A percentile compares a stretch with the other conserved stretches of the same genome.
phyloP scores from a whole-genome alignment of 1,139 yeast genomes.

The Yamadazyma membranifaciens region DNA sequence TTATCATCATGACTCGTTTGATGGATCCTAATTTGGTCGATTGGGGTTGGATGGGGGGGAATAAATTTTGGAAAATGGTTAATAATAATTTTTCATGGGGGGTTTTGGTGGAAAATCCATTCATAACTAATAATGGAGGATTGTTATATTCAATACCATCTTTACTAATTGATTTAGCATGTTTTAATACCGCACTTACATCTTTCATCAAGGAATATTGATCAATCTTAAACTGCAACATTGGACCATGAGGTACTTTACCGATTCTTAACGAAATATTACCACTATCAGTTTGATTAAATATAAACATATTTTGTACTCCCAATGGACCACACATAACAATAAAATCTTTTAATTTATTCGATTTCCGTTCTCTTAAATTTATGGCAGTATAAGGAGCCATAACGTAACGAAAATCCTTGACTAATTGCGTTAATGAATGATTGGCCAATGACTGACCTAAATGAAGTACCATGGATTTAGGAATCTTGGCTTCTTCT shows the following conservation, averaged over 20 bases:
- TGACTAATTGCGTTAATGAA: conserved; percentile 77
- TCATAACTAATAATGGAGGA: conserved; percentile 90
- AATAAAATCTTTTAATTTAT: conserved; percentile 82
- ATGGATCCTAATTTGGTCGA: conserved; percentile 70
- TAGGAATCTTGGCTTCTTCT: conserved; percentile 72
- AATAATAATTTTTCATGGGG: conserved; percentile 77
- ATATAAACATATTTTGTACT: conserved; percentile 82
- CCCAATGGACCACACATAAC: conserved; percentile 98
- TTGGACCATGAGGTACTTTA: conserved; percentile 92
- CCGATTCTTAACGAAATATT: conserved; percentile 81
- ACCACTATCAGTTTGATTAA: conserved; percentile 80
- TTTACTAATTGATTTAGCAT: conserved; percentile 67
- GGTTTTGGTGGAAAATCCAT: conserved; percentile 70
- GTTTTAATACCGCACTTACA: conserved; percentile 62
- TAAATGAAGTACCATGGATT: conserved; percentile 88
- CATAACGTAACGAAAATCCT: conserved; percentile 87
- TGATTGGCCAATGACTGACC: conserved; percentile 81
- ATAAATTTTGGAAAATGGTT: conserved; percentile 91
- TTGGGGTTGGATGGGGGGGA: conserved; percentile 90
- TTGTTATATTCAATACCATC: conserved; percentile 61
- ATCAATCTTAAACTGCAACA: conserved; percentile 75
- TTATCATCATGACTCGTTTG: conserved; percentile 80
- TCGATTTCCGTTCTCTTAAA: conserved; percentile 80
- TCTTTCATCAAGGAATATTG: conserved; percentile 84
- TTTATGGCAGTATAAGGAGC: conserved; percentile 95